A percentile compares a stretch with the other conserved stretches of the same genome.
These are phyloP conservation scores for Arthrobotrys sinensis DNA, from an alignment of 2,329 filamentous ascomycete genomes.

Conservation along the genomic window DNA sequence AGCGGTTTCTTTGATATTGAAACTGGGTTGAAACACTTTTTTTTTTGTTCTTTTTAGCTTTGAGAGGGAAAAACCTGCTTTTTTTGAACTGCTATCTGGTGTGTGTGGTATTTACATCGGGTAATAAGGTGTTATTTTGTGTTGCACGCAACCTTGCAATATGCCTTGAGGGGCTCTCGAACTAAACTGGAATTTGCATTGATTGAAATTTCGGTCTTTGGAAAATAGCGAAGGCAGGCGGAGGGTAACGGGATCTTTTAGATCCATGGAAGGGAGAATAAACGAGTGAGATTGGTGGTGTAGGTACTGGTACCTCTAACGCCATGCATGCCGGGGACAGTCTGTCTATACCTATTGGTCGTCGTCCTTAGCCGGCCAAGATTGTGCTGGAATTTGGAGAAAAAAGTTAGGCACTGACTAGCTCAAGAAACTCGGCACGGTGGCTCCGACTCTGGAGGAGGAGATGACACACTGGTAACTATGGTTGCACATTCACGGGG, in stretches of 20 bases:
- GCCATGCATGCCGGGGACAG: conserved; percentile 2
- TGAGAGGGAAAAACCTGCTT: conserved; percentile 8
- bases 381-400: conserved; percentile 40
- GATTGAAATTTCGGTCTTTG: background rate
- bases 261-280: conserved; percentile 7
- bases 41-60: background rate
- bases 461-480: conserved; percentile 44
- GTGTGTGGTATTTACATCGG: conserved; percentile 61
- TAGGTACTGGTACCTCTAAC: conserved; percentile 5
- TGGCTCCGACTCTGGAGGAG: conserved; percentile 7
- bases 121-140: conserved; percentile 55
- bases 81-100: conserved; percentile 10
- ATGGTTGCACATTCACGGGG: conserved; percentile 36
- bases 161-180: conserved; percentile 20
- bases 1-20: conserved; percentile 47
- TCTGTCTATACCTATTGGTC: background rate
- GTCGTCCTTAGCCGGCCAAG: conserved; percentile 50
- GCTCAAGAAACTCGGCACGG: conserved; percentile 8
- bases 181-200: conserved; percentile 10
- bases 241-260: background rate
- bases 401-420: conserved; percentile 33
- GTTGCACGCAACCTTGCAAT: conserved; percentile 40
- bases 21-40: conserved; percentile 55
- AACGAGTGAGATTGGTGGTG: conserved; percentile 1
- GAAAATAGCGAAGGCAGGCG: conserved; percentile 2